Conservation (phyloP, 1,284 basidiomycete genomes). For the Malassezia vespertilionis region DNA sequence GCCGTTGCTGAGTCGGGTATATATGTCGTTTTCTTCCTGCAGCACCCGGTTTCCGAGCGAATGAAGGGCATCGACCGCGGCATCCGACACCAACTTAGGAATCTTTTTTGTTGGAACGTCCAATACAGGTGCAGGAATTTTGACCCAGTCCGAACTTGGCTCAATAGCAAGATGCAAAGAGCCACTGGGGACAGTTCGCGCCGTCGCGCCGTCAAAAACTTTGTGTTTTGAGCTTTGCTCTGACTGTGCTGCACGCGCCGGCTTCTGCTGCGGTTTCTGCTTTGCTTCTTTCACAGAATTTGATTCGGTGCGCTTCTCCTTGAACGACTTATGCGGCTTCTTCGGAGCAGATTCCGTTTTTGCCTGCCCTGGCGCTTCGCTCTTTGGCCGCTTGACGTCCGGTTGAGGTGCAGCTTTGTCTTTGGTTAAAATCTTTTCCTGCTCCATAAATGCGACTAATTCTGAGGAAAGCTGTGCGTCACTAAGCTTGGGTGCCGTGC, state of each 20-base stretch:
- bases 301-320: not conserved
- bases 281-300: not conserved
- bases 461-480: conserved; percentile 10
- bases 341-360: too few species aligned
- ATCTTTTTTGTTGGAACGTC: conserved; percentile 12
- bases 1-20: conserved; percentile 30
- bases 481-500: not conserved
- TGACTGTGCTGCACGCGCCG: not conserved
- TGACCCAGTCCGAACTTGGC: conserved; percentile 28
- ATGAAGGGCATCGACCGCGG: conserved; percentile 27
- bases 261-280: not conserved
- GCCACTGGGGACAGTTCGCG: conserved; percentile 1
- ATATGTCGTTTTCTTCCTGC: conserved; percentile 29
- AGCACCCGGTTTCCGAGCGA: conserved; percentile 26
- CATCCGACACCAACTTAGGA: conserved; percentile 8
- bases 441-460: conserved; percentile 9
- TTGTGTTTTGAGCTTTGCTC: conserved; percentile 12
- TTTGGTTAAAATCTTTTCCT: conserved; percentile 8
- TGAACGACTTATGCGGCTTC: not conserved
- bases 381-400: too few species aligned
- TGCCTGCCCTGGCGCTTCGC: too few species aligned
- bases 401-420: not conserved
- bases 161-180: conserved; percentile 21
- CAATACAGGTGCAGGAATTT: conserved; percentile 20
- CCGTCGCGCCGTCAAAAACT: conserved; percentile 29